Evolutionary conservation across 208 protist genomes (phyloP).

Genomic region (Pavlovales sp.): DNA sequence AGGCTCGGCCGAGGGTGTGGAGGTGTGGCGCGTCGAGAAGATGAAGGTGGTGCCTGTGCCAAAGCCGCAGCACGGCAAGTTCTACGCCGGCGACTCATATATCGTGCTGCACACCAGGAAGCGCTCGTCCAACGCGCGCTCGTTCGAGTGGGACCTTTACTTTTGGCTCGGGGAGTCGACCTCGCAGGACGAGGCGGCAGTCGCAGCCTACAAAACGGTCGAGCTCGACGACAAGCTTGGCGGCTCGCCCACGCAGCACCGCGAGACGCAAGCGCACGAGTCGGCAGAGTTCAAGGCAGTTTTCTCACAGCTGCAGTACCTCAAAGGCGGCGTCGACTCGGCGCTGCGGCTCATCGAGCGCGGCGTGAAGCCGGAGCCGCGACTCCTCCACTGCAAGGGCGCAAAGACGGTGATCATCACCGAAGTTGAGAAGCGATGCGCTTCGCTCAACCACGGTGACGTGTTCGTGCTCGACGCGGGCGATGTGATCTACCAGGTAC

Average conservation of each 20-base stretch:
- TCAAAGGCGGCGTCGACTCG: conserved; percentile 5
- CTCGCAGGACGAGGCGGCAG: conserved; percentile 55
- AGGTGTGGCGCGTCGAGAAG: conserved; percentile 44
- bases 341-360: background rate
- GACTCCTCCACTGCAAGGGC: conserved; percentile 25
- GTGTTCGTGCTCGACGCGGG: conserved; percentile 30
- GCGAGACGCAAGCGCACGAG: conserved; percentile 57
- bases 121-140: too few species aligned
- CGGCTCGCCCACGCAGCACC: conserved; percentile 54
- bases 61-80: background rate
- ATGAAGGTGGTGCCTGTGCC: background rate
- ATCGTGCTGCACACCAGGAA: conserved; percentile 25
- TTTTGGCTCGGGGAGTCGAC: conserved; percentile 32
- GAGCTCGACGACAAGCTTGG: conserved; percentile 61
- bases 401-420: background rate
- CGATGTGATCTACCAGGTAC: background rate
- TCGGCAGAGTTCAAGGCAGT: conserved; percentile 19
- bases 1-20: background rate
- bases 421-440: background rate
- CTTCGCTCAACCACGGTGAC: conserved; percentile 23
- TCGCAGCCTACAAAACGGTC: conserved; percentile 60
- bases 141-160: background rate
- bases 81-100: conserved; percentile 41
- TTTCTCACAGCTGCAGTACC: conserved; percentile 15
- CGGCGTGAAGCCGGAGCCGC: background rate